Base-by-base conservation (phyloP, 768 basidiomycete species). In the Gymnopilus junonius region DNA sequence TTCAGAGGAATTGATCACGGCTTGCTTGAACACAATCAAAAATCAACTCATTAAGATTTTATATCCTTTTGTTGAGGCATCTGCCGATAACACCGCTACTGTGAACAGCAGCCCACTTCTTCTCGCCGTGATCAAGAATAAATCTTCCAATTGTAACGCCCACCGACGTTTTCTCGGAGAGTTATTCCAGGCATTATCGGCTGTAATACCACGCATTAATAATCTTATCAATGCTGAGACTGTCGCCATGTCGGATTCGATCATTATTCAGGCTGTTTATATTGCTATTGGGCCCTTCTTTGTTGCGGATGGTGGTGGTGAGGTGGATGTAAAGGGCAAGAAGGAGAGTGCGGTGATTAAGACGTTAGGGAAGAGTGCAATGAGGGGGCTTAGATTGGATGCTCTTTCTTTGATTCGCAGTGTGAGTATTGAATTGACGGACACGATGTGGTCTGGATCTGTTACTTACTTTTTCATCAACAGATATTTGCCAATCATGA, bases 241-340 rank as follows among this genome's bases (percentile, higher is more conserved):
- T 62, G 83, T 90, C 66, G 79, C 91, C 1, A 91, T 99, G 89
- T 92, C 93, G 1, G 97, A 99, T 65, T 76, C 87, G 0, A 92
- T 98, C 67, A 92, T 98, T 70, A 97, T 98, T 55, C 90, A 93
- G 67, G 89, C 90, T 0, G 92, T 97, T 3, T 99, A 97, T 74
- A 90, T 98, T 55, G 87, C 95, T 3, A 94, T 98, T 66, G 93
- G 93, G 7, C 96, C 97, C 0, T 95, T 99, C 74, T 99, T 99
- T 70, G 87, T 94, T 5, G 87, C 87, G n/a, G 93, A 94, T 42
- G 78, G 80, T 12, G 79, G 81, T 0, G 79, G 75, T 3, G 89
- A 90, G 32, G 77, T 79, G 40, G 86, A 87, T 50, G 73, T 68
- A 40, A 70, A 74, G 63, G 66, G 75, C 21, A 79, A 76, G 77